Evolutionary conservation across 371 early-diverging fungal species (phyloP), one percentile per base, ranked within the genome.

Genomic region (Mucor indicus): DNA sequence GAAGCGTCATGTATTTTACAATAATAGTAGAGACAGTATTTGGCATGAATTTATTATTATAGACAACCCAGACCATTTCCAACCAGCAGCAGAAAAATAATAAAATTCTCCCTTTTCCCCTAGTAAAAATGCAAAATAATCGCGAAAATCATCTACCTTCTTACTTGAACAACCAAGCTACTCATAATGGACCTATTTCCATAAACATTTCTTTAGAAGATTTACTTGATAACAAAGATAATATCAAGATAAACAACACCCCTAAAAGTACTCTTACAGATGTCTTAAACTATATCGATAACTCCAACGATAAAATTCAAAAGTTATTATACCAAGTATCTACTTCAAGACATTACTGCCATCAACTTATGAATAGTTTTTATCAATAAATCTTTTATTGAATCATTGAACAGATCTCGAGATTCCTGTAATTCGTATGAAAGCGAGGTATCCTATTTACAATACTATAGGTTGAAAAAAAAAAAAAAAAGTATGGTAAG

Each of bases 61-160:
- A 20, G 53, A 52, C 35, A 52, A 53, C n/a, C 52, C 62, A 23
- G 62, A 56, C 32, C 53, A 61, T 21, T 56, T 61, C n/a, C n/a
- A n/a, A n/a, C n/a, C n/a, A n/a, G n/a, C n/a, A n/a, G n/a, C n/a
- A n/a, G n/a, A 55, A 55, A 30, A 42, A 56, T 31, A 60, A 48
- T 23, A 52, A 56, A 24, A 48, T 52, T 24, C 33, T 21, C 7
- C 29, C 35, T 4, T 24, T 49, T 19, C n/a, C n/a, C n/a, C n/a
- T n/a, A n/a, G n/a, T n/a, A n/a, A n/a, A n/a, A n/a, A n/a, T n/a
- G n/a, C n/a, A n/a, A n/a, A 33, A 43, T 31, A 42, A 22, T 42
- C 33, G 44, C 33, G 48, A 19, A 32, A 4, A 22, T 33, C 32
- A 44, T 33, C 21, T 33, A 33, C 37, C 15, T 11, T 35, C 27